These are phyloP conservation scores for Erythrobasidium hasegawianum DNA, from an alignment of 1,284 basidiomycete species.

Conservation along the genomic window DNA sequence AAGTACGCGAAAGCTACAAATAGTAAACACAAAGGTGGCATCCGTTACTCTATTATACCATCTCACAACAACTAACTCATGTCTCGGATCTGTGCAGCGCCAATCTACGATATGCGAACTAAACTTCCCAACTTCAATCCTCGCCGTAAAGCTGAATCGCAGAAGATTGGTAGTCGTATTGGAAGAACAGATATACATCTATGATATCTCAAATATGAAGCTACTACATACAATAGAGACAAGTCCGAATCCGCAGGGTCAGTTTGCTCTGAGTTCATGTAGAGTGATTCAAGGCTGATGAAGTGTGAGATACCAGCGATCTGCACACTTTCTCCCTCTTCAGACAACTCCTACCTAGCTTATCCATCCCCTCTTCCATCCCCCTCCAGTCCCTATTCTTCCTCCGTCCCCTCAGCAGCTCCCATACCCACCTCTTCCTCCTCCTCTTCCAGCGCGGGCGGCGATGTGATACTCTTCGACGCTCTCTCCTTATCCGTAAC, in stretches of 20 bases:
- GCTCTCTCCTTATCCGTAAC: conserved; percentile 83
- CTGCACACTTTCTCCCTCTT: conserved; percentile 88
- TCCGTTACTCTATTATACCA: not conserved
- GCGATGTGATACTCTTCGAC: conserved; percentile 90
- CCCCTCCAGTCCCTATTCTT: conserved; percentile 60
- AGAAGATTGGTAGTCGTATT: conserved; percentile 93
- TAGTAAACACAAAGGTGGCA: conserved; percentile 91
- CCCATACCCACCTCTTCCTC: conserved; percentile 44
- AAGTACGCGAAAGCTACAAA: conserved; percentile 87
- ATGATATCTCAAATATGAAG: conserved; percentile 98
- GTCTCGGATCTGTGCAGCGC: conserved; percentile 58
- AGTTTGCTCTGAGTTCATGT: conserved; percentile 27
- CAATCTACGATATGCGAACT: conserved; percentile 99
- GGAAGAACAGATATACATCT: conserved; percentile 95
- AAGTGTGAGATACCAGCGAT: conserved; percentile 61
- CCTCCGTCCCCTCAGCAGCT: conserved; percentile 54
- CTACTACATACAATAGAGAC: conserved; percentile 97
- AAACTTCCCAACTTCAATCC: conserved; percentile 90
- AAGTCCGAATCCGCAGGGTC: conserved; percentile 87
- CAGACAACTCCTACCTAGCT: conserved; percentile 91
- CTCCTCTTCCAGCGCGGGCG: conserved; percentile 57
- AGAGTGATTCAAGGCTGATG: not conserved
- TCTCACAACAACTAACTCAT: not conserved
- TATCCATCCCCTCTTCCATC: conserved; percentile 92
- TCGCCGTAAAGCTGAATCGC: conserved; percentile 93